phyloP scores from a whole-genome alignment of 2,329 filamentous ascomycete species.

The Talaromyces rugulosus region DNA sequence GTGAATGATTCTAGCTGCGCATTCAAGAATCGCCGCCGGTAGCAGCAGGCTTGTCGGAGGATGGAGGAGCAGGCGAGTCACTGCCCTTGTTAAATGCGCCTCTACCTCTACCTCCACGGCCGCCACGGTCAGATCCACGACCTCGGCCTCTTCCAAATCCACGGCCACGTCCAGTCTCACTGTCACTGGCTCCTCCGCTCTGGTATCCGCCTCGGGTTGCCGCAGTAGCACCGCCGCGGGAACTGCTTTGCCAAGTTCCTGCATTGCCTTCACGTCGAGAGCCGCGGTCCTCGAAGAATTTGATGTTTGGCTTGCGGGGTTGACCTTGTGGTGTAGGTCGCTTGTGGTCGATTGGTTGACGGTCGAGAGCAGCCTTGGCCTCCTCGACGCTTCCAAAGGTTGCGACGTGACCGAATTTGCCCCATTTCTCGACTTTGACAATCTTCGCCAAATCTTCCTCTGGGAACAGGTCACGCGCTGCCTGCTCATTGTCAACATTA shows the following conservation, averaged over 20 bases:
- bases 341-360: constrained; percentile 72
- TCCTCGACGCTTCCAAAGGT: constrained; percentile 78
- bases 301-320: constrained; percentile 74
- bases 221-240: constrained; percentile 62
- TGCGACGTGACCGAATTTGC: constrained; percentile 74
- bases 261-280: constrained; percentile 43
- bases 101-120: constrained; percentile 52
- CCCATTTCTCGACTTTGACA: constrained; percentile 60
- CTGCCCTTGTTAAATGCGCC: constrained; percentile 48
- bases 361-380: constrained; percentile 72
- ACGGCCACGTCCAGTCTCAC: constrained; percentile 58
- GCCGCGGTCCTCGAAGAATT: constrained; percentile 72
- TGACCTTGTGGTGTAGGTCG: constrained; percentile 63
- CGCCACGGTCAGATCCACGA: constrained; percentile 52
- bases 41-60: constrained; percentile 31
- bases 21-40: constrained; percentile 28
- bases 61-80: constrained; percentile 25
- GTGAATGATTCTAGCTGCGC: not conserved
- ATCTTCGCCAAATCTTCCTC: constrained; percentile 83
- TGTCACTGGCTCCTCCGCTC: constrained; percentile 76
- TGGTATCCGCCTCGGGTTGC: constrained; percentile 71
- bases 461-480: constrained; percentile 74
- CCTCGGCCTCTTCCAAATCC: constrained; percentile 55
- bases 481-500: constrained; percentile 77
- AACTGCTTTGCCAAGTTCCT: constrained; percentile 53